Evolutionary conservation across 169 alveolate species (phyloP), one percentile per base, ranked within the genome.

Genomic region (Cyclospora cayetanensis): DNA sequence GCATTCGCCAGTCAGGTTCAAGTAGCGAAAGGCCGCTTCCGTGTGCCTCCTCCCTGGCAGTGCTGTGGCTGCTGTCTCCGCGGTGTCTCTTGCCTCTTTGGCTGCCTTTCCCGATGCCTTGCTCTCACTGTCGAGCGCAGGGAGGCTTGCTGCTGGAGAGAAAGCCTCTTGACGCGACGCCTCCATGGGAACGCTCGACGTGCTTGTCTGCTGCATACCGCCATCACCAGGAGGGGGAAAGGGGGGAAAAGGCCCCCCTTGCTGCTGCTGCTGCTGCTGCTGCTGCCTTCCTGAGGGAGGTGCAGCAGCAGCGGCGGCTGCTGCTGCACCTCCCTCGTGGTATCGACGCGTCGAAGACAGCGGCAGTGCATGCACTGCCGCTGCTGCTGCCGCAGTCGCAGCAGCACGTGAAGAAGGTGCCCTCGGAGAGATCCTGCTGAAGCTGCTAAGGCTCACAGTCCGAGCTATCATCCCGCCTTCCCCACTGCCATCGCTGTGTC

Each of bases 1-100:
- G 50, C 92, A 88, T 25, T 74, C 52, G 5, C 92, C 92, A 7
- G 88, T 88, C 68, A 88, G 70, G 65, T 88, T 88, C 42, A 88
- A 12, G 68, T 88, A 88, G 46, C 92, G 87, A 39, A 88, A 74
- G 31, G 92, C 92, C 50, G 92, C 92, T 35, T 88, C 83, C 43
- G 66, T 55, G 63, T 77, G 70, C 70, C 87, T 77, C n/a, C 68
- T 46, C 39, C 39, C 46, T 27, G 90, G 53, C 18, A 76, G 35
- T 4, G 35, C 90, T 18, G 90, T 31, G 11, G 53, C 77, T 2
- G 77, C 50, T 7, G 52, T 37, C 52, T 9, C 46, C 22, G 52
- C 77, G 39, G 18, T 43, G 7, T 65, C 25, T 9, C 70, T 68
- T 31, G 72, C 77, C n/a, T n/a, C n/a, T n/a, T n/a, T n/a, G n/a